Conservation (phyloP, 2,329 filamentous ascomycete species). For the Diaporthe amygdali region DNA sequence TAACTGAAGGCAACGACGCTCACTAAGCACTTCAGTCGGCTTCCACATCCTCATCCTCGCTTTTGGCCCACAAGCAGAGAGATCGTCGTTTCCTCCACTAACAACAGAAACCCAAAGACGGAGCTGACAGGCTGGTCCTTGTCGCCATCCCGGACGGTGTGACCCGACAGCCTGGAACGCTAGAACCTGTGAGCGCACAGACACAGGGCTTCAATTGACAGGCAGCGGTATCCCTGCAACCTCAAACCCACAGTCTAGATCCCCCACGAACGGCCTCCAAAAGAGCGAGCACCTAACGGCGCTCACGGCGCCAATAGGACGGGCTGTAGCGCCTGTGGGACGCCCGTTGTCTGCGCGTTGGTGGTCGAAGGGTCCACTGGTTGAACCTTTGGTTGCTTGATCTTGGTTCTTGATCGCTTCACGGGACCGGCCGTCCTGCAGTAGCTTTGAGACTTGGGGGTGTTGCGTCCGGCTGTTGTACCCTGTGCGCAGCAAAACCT, state of each 20-base stretch:
- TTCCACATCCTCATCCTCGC: background rate
- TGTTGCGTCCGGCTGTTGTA: background rate
- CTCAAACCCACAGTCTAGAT: background rate
- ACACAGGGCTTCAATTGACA: background rate
- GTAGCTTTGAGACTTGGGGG: background rate
- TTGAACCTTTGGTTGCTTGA: background rate
- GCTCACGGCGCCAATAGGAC: background rate
- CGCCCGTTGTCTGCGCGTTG: background rate
- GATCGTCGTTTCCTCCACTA: background rate
- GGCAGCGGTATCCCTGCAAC: constrained; percentile 15
- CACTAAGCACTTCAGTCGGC: background rate
- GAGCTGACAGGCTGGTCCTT: background rate
- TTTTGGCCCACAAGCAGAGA: background rate
- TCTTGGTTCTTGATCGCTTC: background rate
- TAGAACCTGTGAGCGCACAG: constrained; percentile 2
- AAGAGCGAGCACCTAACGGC: background rate
- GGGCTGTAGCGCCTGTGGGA: background rate
- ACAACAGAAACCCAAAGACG: background rate
- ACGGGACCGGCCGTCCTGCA: background rate
- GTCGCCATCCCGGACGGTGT: background rate
- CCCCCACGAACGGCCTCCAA: background rate
- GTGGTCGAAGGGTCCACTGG: background rate
- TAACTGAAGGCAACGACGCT: background rate
- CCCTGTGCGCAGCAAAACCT: background rate
- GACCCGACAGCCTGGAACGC: constrained; percentile 17